phyloP scores from a whole-genome alignment of 768 basidiomycete genomes.

The Lactifluus piperatus region DNA sequence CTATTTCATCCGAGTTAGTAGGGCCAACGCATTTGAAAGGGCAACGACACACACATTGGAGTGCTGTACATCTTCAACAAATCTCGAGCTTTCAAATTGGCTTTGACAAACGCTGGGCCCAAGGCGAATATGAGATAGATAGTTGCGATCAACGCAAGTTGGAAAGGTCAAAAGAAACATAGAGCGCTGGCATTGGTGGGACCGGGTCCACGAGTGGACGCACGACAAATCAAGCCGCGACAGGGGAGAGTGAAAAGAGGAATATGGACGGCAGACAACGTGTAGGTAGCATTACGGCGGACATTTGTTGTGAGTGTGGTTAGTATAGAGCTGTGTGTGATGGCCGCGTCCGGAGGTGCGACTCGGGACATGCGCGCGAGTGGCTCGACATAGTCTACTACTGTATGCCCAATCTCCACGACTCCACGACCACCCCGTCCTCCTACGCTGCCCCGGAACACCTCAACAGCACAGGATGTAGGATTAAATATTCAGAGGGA shows the following conservation, averaged over 20 bases:
- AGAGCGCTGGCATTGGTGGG: conserved; percentile 63
- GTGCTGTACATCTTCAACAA: conserved; percentile 72
- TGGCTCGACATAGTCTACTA: conserved; percentile 7
- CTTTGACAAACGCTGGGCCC: conserved; percentile 69
- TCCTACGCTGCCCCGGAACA: neutral
- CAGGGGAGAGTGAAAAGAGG: conserved; percentile 51
- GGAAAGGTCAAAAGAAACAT: conserved; percentile 76
- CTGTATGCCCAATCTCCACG: conserved; percentile 14
- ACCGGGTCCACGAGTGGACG: conserved; percentile 63
- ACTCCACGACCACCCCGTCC: conserved; percentile 5
- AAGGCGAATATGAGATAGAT: conserved; percentile 77
- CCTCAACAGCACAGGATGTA: conserved; percentile 32
- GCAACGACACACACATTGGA: conserved; percentile 49
- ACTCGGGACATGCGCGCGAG: neutral
- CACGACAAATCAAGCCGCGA: conserved; percentile 65
- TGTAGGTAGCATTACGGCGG: conserved; percentile 6
- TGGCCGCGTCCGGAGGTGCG: neutral
- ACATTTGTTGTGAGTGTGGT: conserved; percentile 8
- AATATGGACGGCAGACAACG: conserved; percentile 28
- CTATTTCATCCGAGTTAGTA: conserved; percentile 32
- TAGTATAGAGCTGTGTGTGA: neutral
- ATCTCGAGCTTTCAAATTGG: conserved; percentile 80
- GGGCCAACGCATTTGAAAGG: neutral
- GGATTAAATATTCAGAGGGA: conserved; percentile 34
- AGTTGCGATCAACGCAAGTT: conserved; percentile 68